Evolutionary conservation across 1,139 yeast genomes (phyloP).

Genomic region (Saccharomyces hybrid): DNA sequence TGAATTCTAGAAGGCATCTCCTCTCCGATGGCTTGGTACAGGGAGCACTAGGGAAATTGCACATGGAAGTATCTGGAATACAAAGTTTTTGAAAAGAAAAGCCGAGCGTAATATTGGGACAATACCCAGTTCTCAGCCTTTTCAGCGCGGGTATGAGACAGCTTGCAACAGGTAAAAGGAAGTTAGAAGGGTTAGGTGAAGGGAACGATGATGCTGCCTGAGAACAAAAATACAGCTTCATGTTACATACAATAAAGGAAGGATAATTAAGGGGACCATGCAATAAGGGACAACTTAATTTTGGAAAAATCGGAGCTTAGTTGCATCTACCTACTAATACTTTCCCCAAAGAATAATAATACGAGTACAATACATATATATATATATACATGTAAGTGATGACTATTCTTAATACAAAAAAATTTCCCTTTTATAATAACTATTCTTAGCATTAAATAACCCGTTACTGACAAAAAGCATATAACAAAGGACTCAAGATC

Average conservation of each 20-base stretch:
- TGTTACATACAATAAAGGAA: not conserved
- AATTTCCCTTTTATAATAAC: not conserved
- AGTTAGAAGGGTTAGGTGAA: not conserved
- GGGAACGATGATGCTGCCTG: not conserved
- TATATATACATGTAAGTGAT: not conserved
- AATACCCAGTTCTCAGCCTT: not conserved
- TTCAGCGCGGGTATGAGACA: not conserved
- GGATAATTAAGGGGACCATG: not conserved
- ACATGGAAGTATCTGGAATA: constrained; percentile 2
- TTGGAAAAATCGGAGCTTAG: not conserved
- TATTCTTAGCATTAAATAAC: not conserved
- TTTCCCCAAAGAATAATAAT: not conserved
- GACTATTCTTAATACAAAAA: not conserved
- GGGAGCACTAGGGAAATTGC: not conserved
- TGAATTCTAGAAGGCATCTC: not conserved
- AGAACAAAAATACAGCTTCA: not conserved
- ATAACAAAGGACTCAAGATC: not conserved
- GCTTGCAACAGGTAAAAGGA: not conserved
- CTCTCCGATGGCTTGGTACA: not conserved
- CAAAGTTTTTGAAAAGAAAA: not conserved
- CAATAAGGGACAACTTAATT: not conserved
- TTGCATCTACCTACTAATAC: not conserved
- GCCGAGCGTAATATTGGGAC: constrained; percentile 1
- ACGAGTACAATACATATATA: not conserved
- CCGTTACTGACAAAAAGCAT: not conserved